phyloP scores from a whole-genome alignment of 2,329 filamentous ascomycete species.

The Ampelomyces quisqualis region DNA sequence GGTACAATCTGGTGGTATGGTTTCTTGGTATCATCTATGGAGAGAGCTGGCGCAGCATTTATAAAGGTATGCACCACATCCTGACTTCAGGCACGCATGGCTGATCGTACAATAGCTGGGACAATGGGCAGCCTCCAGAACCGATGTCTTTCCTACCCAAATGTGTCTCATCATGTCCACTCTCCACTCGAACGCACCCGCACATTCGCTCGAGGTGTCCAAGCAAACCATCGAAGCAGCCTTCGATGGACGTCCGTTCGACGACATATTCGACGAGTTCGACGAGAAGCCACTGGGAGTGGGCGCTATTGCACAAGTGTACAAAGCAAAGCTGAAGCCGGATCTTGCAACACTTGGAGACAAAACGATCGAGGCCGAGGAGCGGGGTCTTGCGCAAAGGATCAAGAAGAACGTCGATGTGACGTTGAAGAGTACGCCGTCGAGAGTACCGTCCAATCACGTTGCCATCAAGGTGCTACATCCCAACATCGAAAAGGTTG shows the following conservation, averaged over 20 bases:
- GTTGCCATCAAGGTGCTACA: constrained; percentile 97
- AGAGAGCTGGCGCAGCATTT: constrained; percentile 89
- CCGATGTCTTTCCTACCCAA: constrained; percentile 92
- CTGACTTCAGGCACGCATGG: no score
- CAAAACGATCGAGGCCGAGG: constrained; percentile 54
- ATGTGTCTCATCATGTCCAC: constrained; percentile 93
- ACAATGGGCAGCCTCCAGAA: constrained; percentile 95
- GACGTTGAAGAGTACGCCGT: constrained; percentile 81
- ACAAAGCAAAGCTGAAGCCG: constrained; percentile 87
- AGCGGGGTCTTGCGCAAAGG: constrained; percentile 63
- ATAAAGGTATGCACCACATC: constrained; percentile 92
- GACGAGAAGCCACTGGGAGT: constrained; percentile 86
- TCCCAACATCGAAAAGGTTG: constrained; percentile 83
- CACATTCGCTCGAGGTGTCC: constrained; percentile 80
- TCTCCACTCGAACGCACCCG: constrained; percentile 89
- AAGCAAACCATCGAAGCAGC: constrained; percentile 77
- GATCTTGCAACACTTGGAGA: constrained; percentile 68
- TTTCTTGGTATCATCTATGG: constrained; percentile 86
- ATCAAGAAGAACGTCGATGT: constrained; percentile 81
- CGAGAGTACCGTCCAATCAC: constrained; percentile 83
- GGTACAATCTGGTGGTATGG: constrained; percentile 95
- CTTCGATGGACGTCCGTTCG: constrained; percentile 76
- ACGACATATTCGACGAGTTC: constrained; percentile 96
- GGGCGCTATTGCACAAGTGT: constrained; percentile 95
- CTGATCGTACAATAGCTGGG: constrained; percentile 64